Evolutionary conservation across 345 rosid species (phyloP).

Genomic region (Salix arbutifolia): DNA sequence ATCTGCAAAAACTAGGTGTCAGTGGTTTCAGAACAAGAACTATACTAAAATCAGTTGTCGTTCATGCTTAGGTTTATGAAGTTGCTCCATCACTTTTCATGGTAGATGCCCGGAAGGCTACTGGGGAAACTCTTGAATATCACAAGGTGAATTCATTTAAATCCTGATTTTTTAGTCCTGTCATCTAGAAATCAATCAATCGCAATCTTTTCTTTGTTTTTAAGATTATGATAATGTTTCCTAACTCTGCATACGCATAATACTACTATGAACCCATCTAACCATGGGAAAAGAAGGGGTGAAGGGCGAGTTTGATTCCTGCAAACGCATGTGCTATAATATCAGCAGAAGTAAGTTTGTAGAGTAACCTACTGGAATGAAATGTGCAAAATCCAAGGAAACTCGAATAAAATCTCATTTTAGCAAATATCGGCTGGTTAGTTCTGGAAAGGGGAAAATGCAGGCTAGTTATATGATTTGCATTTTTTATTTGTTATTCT

Average conservation of each 20-base stretch:
- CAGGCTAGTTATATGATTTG: neutral
- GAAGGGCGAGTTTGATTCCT: no score
- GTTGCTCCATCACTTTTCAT: constrained; percentile 91
- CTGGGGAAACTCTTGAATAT: constrained; percentile 87
- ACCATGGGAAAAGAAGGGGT: no score
- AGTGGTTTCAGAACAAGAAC: neutral
- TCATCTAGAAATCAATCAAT: neutral
- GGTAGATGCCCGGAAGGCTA: constrained; percentile 85
- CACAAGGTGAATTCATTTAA: constrained; percentile 54
- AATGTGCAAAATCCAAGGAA: neutral
- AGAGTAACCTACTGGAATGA: neutral
- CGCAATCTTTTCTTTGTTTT: neutral
- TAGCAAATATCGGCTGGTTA: neutral
- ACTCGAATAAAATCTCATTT: neutral
- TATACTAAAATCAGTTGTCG: neutral
- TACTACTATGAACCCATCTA: neutral
- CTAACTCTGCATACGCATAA: neutral
- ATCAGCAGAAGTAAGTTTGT: neutral
- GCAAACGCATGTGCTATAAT: neutral
- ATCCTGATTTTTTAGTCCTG: neutral
- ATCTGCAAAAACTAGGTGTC: neutral
- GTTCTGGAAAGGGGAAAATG: neutral
- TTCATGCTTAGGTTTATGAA: constrained; percentile 55
- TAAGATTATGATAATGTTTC: neutral
- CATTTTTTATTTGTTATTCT: neutral